These are phyloP conservation scores for Phytophthora aleatoria DNA, from an alignment of 352 stramenopile species.

Conservation along the genomic window DNA sequence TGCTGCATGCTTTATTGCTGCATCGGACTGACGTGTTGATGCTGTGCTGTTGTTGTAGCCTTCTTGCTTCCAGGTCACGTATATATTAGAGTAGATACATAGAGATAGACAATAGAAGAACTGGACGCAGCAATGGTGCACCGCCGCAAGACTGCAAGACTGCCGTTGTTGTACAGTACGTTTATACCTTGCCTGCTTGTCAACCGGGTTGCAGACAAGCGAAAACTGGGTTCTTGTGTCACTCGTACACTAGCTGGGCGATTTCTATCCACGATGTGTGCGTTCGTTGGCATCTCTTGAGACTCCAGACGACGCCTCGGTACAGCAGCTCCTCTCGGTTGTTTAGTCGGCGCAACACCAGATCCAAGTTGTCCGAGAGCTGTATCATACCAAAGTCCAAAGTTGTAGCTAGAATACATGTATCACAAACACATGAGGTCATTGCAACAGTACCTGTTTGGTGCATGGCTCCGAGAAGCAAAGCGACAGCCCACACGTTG, in stretches of 20 bases:
- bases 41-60: conserved; percentile 19
- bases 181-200: neutral
- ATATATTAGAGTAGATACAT: conserved; percentile 18
- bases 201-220: neutral
- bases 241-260: conserved; percentile 68
- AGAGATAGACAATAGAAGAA: conserved; percentile 40
- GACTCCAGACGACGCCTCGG: conserved; percentile 64
- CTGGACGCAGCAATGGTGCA: conserved; percentile 11
- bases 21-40: conserved; percentile 21
- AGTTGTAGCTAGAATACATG: neutral
- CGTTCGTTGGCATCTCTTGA: conserved; percentile 49
- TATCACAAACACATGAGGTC: neutral
- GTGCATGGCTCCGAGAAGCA: conserved; percentile 69
- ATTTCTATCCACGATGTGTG: conserved; percentile 80
- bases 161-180: conserved; percentile 38
- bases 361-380: conserved; percentile 65
- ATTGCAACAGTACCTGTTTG: conserved; percentile 47
- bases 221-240: conserved; percentile 16
- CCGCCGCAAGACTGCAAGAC: neutral
- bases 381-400: conserved; percentile 22
- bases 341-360: conserved; percentile 67
- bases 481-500: conserved; percentile 63
- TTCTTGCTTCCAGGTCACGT: conserved; percentile 19
- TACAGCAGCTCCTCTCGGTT: conserved; percentile 76
- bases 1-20: conserved; percentile 10